phyloP scores from a whole-genome alignment of 169 alveolate genomes.

The Besnoitia besnoiti region DNA sequence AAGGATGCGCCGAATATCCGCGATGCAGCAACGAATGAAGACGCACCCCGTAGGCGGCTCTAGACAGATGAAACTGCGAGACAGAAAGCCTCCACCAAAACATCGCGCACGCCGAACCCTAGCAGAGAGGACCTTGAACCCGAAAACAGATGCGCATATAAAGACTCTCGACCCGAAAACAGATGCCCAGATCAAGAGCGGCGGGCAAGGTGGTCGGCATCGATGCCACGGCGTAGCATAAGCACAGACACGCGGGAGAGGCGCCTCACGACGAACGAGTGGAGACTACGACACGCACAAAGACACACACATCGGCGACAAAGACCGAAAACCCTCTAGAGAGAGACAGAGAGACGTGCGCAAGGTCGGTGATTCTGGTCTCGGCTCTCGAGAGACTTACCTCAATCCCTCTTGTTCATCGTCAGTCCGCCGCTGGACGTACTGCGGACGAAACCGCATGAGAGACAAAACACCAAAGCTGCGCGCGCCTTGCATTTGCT shows the following conservation, averaged over 20 bases:
- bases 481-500: not conserved
- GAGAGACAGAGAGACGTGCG: not conserved
- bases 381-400: not conserved
- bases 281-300: not conserved
- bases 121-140: not conserved
- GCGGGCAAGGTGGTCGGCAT: not conserved
- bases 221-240: not conserved
- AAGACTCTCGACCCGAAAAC: not conserved
- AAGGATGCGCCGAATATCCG: not conserved
- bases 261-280: not conserved
- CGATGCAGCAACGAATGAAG: not conserved
- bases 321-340: not conserved
- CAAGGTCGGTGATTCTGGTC: not conserved
- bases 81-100: not conserved
- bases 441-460: not conserved
- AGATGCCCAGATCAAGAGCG: not conserved
- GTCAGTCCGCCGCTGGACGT: conserved; percentile 24
- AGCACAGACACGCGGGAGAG: not conserved
- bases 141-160: not conserved
- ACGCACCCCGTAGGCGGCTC: not conserved
- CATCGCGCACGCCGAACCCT: not conserved
- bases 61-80: not conserved
- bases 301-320: not conserved
- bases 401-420: conserved; percentile 21
- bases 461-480: not conserved